Percentiles rank a stretch among this genome's conserved stretches.
Evolutionary conservation across 2,329 filamentous ascomycete species (phyloP).

Genomic region (Aspergillus sp.): DNA sequence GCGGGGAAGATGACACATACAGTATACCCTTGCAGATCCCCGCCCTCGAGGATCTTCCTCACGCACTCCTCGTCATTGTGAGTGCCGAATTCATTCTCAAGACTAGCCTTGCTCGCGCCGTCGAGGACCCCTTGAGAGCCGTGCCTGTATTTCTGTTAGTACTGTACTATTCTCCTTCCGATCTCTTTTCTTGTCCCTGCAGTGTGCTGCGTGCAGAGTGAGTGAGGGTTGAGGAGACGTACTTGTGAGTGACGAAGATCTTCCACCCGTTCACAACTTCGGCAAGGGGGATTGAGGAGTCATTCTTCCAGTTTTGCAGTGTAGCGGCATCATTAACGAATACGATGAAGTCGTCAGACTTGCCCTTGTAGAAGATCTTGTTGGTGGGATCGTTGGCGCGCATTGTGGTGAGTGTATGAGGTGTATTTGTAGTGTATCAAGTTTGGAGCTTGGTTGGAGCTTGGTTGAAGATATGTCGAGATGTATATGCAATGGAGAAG

Average conservation of each 20-base stretch:
- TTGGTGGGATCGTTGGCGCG: slow-evolving; percentile 67
- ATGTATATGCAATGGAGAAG: background rate
- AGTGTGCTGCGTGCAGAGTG: background rate
- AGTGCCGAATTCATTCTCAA: slow-evolving; percentile 88
- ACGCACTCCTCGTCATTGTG: slow-evolving; percentile 76
- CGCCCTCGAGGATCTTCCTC: slow-evolving; percentile 75
- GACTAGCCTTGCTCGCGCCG: slow-evolving; percentile 67
- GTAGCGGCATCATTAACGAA: slow-evolving; percentile 51
- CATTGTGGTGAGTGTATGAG: slow-evolving; percentile 47
- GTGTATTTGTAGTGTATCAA: background rate
- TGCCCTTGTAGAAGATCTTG: slow-evolving; percentile 86
- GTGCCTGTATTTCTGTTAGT: slow-evolving; percentile 55
- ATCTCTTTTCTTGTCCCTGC: background rate
- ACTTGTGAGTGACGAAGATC: slow-evolving; percentile 89
- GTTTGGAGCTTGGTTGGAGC: background rate
- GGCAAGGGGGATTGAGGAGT: slow-evolving; percentile 74
- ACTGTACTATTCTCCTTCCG: background rate
- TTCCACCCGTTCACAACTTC: slow-evolving; percentile 87
- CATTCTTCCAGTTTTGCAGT: slow-evolving; percentile 78
- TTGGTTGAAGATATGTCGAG: background rate
- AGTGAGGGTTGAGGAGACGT: background rate
- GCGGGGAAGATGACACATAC: slow-evolving; percentile 41
- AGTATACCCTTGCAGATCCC: slow-evolving; percentile 63
- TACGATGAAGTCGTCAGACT: slow-evolving; percentile 67
- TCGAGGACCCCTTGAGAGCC: slow-evolving; percentile 80